Evolutionary conservation across 2,329 filamentous ascomycete species (phyloP).

Genomic region (Epichloe elymi): DNA sequence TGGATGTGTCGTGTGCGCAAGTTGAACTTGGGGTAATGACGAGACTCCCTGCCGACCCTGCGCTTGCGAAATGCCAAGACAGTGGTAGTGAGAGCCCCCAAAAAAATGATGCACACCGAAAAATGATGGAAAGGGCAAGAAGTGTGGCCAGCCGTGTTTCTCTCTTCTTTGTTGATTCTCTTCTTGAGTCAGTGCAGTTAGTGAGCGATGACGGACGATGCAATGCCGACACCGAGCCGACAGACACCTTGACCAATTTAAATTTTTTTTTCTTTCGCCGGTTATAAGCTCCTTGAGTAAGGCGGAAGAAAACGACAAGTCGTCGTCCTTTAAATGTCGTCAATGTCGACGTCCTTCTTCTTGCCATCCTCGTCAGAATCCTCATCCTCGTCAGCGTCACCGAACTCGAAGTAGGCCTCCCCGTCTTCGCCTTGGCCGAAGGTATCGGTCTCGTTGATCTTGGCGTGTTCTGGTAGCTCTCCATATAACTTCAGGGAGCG

Average conservation of each 20-base stretch:
- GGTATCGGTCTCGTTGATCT: conserved; percentile 99
- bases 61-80: not conserved
- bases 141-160: conserved; percentile 5
- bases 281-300: not conserved
- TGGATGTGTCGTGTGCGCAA: not conserved
- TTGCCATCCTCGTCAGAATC: conserved; percentile 42
- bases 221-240: not conserved
- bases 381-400: conserved; percentile 64
- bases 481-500: conserved; percentile 92
- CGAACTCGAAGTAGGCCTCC: conserved; percentile 97
- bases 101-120: not conserved
- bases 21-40: not conserved
- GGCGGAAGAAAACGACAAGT: not conserved
- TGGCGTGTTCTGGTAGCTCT: conserved; percentile 90
- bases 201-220: not conserved
- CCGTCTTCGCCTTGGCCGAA: conserved; percentile 86
- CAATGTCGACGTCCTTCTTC: conserved; percentile 77
- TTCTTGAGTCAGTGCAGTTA: not conserved
- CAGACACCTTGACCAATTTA: not conserved
- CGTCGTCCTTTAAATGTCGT: conserved; percentile 64
- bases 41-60: conserved; percentile 13
- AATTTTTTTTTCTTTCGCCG: not conserved
- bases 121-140: not conserved
- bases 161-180: conserved; percentile 1
- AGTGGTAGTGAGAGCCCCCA: not conserved